A percentile compares a stretch with the other conserved stretches of the same genome.
Conservation (phyloP, 2,329 filamentous ascomycete species). For the Blastomyces parvus region DNA sequence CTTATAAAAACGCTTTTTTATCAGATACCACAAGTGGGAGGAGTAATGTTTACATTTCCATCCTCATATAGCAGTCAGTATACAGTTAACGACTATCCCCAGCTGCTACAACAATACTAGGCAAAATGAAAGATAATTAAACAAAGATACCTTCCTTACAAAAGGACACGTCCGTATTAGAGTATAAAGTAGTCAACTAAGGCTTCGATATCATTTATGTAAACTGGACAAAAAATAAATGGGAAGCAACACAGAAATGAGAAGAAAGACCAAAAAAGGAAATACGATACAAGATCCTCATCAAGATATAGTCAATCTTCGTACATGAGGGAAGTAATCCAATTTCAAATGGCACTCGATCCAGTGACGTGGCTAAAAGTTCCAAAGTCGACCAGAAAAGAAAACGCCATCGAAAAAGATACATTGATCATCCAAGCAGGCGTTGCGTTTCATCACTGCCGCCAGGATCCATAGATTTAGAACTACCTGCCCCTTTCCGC, state of each 20-base stretch:
- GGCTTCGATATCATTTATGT: background rate
- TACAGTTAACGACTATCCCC: background rate
- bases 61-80: background rate
- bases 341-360: background rate
- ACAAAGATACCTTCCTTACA: too few species aligned
- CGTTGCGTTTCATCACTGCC: background rate
- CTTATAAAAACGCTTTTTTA: background rate
- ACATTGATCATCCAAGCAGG: background rate
- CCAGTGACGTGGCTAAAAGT: too few species aligned
- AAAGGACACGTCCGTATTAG: too few species aligned
- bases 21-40: background rate
- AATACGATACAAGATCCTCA: background rate
- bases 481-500: constrained; percentile 13
- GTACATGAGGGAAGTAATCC: background rate
- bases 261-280: background rate
- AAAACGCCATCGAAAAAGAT: background rate
- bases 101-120: background rate
- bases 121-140: background rate
- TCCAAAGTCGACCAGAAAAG: background rate
- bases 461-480: background rate
- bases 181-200: background rate
- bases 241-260: background rate
- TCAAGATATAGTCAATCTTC: background rate
- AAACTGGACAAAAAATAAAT: background rate
- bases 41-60: background rate